phyloP scores from a whole-genome alignment of 116 monocot species.

The Posidonia oceanica region DNA sequence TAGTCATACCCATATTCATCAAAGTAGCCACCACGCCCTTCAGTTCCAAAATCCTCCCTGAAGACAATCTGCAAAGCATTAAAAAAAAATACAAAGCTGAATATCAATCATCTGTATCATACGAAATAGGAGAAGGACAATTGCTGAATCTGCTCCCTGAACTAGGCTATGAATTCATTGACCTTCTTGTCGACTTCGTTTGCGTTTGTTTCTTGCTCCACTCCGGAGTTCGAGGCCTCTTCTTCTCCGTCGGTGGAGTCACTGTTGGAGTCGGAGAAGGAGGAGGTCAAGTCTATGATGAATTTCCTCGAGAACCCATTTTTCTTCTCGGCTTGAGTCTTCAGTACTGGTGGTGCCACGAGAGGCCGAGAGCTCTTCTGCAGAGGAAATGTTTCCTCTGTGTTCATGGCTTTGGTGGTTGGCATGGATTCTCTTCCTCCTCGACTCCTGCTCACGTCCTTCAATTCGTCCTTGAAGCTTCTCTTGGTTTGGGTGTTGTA shows the following conservation, averaged over 20 bases:
- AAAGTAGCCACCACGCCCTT: too few species aligned
- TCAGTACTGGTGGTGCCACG: neutral
- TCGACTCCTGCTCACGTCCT: neutral
- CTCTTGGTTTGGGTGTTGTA: neutral
- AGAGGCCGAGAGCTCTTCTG: neutral
- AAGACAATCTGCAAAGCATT: too few species aligned
- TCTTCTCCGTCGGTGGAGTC: conserved; percentile 5
- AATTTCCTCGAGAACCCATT: conserved; percentile 4
- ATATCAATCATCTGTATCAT: too few species aligned
- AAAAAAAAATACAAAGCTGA: too few species aligned
- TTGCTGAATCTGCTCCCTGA: conserved; percentile 81
- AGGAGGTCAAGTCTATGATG: conserved; percentile 7
- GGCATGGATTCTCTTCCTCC: neutral
- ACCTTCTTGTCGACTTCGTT: conserved; percentile 90
- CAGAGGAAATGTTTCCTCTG: neutral
- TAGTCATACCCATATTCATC: too few species aligned
- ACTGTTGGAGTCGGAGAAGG: neutral
- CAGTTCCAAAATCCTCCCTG: too few species aligned
- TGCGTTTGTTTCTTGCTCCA: conserved; percentile 17
- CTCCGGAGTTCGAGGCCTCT: conserved; percentile 1
- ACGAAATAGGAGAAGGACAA: too few species aligned
- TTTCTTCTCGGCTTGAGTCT: neutral
- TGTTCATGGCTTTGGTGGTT: neutral
- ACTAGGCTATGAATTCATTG: conserved; percentile 88
- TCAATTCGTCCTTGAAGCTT: neutral